Base-by-base conservation (phyloP, 2,329 filamentous ascomycete species). In the Colletotrichum neosansevieriae region DNA sequence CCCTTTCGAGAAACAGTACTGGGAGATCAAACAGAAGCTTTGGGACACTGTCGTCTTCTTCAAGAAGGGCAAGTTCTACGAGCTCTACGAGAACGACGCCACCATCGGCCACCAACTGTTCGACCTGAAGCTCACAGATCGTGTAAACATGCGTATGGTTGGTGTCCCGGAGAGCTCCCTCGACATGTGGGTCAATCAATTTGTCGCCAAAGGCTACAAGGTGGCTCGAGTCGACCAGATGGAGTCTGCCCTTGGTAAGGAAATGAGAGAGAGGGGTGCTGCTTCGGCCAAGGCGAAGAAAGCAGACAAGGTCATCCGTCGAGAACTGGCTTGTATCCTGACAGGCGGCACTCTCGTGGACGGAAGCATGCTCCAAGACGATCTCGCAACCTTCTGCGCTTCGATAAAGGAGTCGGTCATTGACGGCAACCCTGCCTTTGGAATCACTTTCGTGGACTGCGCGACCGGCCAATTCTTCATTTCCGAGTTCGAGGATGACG, bases 141-240 rank as follows among this genome's bases (percentile, higher is more conserved):
- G 96, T 62, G 96, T 99, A 78, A 99, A 99, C 78, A 99, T 99
- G 96, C 92, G 95, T 72, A 99, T 99, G 96, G 96, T 98, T 2
- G 96, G 96, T 70, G 96, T 99, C 0, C 96, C 96, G 0, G 96
- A 99, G 79, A 92, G 94, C 76, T 97, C 94, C 12, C 84, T 99
- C n/a, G 93, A 96, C 75, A 91, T 96, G 78, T 99, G 96, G 96
- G 94, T 96, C 64, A 97, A 97, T 75, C 96, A 99, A 75, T 99
- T 99, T 74, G 94, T 99, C 45, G 96, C 95, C 67, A 98, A 98
- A 79, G 96, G 97, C 38, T 97, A 90, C 88, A 99, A 99, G 80
- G 97, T 99, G 61, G 96, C 96, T 6, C 88, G 95, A 17, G 96
- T 99, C 24, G 96, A 98, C 77, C 96, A 99, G 78, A 94, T 94